These are phyloP conservation scores for Phytophthora palmivora DNA, from an alignment of 352 stramenopile species.

Conservation along the genomic window DNA sequence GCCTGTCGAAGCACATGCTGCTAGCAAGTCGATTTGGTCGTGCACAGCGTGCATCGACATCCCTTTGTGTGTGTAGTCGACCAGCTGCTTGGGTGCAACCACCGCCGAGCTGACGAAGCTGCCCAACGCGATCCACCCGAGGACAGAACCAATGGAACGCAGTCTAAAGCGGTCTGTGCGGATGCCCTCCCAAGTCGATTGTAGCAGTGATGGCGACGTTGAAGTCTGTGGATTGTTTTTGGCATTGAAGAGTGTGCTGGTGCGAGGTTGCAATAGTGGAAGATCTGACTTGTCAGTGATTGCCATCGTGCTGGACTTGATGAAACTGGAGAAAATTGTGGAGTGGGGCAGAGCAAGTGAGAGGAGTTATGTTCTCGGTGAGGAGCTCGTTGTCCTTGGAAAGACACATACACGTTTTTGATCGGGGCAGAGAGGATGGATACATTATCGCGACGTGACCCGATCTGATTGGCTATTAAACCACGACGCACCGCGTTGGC, in stretches of 20 bases:
- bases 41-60: constrained; percentile 58
- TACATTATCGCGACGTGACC: constrained; percentile 23
- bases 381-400: constrained; percentile 28
- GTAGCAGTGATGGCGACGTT: constrained; percentile 18
- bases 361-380: constrained; percentile 18
- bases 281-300: constrained; percentile 42
- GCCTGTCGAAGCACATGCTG: constrained; percentile 40
- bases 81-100: constrained; percentile 22
- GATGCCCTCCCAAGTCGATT: constrained; percentile 25
- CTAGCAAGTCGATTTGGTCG: constrained; percentile 61
- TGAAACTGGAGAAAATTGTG: constrained; percentile 22
- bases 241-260: constrained; percentile 10
- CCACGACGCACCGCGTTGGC: not conserved
- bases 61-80: constrained; percentile 52
- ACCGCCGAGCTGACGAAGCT: constrained; percentile 50
- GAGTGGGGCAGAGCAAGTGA: constrained; percentile 14
- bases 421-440: constrained; percentile 14
- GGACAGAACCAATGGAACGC: constrained; percentile 46
- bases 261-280: constrained; percentile 44
- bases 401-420: constrained; percentile 16
- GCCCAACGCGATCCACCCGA: constrained; percentile 63
- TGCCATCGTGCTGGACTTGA: constrained; percentile 18
- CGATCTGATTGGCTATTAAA: constrained; percentile 13
- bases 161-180: constrained; percentile 47
- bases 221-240: constrained; percentile 19